These are phyloP conservation scores for Gossypium raimondii DNA, from an alignment of 345 rosid genomes.

Conservation along the genomic window DNA sequence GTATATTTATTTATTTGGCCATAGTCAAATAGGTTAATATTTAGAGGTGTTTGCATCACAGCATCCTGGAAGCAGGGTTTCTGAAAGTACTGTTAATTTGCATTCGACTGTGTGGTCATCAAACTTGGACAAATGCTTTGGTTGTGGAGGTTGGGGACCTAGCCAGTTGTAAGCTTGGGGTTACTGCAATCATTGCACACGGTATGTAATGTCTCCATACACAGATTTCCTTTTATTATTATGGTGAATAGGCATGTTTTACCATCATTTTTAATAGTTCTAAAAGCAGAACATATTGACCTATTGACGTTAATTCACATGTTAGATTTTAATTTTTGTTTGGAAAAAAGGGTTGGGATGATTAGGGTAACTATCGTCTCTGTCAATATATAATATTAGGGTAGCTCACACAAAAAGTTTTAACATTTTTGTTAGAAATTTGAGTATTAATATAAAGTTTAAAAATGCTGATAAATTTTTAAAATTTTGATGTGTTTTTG, in stretches of 20 bases:
- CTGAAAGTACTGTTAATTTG: constrained; percentile 27
- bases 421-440: no score
- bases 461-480: no score
- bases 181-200: constrained; percentile 84
- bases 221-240: not conserved
- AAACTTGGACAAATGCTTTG: constrained; percentile 54
- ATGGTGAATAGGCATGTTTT: not conserved
- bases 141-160: constrained; percentile 97
- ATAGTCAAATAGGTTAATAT: no score
- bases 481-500: no score
- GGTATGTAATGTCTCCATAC: constrained; percentile 38
- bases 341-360: no score
- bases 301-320: not conserved
- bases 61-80: constrained; percentile 20
- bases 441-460: no score
- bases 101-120: constrained; percentile 31
- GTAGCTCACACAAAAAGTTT: no score
- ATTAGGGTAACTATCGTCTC: no score
- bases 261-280: not conserved
- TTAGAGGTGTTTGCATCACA: constrained; percentile 18
- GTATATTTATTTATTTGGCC: no score
- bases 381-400: no score
- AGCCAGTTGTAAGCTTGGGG: constrained; percentile 91
- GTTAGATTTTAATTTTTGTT: not conserved
- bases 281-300: not conserved